Evolutionary conservation across 306 rosid species (phyloP), one percentile per base, ranked within the genome.

Genomic region (Quercus mongolica): DNA sequence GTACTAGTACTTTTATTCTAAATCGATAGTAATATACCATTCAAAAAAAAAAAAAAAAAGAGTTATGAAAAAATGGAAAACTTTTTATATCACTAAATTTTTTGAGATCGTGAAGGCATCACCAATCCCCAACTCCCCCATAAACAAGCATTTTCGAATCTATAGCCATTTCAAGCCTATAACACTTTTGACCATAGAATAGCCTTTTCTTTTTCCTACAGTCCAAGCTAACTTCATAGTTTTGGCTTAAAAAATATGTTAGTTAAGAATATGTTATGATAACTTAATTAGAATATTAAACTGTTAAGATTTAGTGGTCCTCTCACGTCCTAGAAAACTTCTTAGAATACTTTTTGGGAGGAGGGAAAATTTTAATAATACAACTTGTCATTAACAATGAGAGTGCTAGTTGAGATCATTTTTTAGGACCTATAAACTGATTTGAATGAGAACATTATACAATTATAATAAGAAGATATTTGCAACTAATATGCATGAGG

Each of bases 301-400:
- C 88, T 90, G 88, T 87, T 92, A 83, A 85, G 94, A 94, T 91
- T 90, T 83, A 81, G 89, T 81, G 92, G 97, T 80, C 96, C 97
- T 89, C 73, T 65, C 41, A 56, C 78, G 74, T 74, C 41, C 54
- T 25, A 13, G 13, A 28, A 10, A 72, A 64, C 59, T 80, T 75
- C 71, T 33, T n/a, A 56, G 52, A 71, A 33, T 78, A 38, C 71
- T 74, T 77, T 3, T 11, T 5, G 54, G 67, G 31, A 61, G 67
- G 25, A 21, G 67, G 67, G 6, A 61, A 30, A 61, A 26, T 10
- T 25, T 21, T 61, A 61, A 61, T 61, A 61, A 21, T 61, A 4
- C 67, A 61, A 61, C 67, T 61, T 12, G 67, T 61, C 33, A 12
- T 61, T 23, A 61, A 25, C 17, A 10, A 26, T 61, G 67, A 61